Conservation (phyloP, 2,329 filamentous ascomycete species). For the Fusarium sp. region DNA sequence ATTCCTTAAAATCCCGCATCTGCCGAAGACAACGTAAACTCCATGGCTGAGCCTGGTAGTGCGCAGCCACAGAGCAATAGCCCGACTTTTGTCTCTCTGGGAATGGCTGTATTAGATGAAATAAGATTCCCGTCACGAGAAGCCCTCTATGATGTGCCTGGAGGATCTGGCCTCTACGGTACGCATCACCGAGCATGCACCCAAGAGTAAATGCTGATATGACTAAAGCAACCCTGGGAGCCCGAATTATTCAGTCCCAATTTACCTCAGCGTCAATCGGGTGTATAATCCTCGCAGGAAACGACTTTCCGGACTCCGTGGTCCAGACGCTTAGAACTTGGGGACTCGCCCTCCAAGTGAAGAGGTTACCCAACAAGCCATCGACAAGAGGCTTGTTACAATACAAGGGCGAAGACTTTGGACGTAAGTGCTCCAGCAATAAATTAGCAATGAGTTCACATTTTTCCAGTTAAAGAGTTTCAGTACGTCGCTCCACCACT, state of each 20-base stretch:
- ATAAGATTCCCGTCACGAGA: not conserved
- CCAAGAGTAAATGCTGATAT: not conserved
- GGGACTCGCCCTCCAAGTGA: not conserved
- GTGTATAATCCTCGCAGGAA: not conserved
- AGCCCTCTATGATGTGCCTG: not conserved
- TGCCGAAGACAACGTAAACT: not conserved
- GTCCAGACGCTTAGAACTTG: not conserved
- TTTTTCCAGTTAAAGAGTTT: not conserved
- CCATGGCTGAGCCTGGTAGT: not conserved
- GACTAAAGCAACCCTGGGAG: not conserved
- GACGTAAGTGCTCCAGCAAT: not conserved
- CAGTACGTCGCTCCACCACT: not conserved
- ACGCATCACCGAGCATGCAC: no score
- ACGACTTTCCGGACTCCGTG: not conserved
- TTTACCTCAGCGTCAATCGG: not conserved
- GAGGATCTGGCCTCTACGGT: conserved; percentile 4
- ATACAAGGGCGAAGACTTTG: not conserved
- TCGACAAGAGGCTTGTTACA: not conserved
- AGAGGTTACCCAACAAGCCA: not conserved
- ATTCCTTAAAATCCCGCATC: not conserved
- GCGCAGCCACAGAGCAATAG: no score
- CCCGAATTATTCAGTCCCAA: not conserved
- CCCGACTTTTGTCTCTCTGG: not conserved
- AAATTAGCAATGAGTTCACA: not conserved
- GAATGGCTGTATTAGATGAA: not conserved